These are phyloP conservation scores for Prunus salicina DNA, from an alignment of 306 rosid genomes.

Conservation along the genomic window DNA sequence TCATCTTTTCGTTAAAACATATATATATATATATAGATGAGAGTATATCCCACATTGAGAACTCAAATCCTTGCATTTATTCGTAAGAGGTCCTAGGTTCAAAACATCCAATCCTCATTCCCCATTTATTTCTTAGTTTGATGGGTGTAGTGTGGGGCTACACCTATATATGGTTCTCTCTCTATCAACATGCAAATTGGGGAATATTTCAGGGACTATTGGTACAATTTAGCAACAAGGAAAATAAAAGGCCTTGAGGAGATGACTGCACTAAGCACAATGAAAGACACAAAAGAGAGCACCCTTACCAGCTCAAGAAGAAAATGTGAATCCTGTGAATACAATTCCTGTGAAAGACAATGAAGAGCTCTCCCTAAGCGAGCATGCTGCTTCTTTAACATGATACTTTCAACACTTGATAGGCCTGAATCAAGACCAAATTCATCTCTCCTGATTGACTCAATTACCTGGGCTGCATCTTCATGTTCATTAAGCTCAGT, in stretches of 20 bases:
- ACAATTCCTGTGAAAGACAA: conserved; percentile 94
- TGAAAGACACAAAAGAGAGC: not conserved
- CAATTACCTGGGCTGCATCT: conserved; percentile 64
- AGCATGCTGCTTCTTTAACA: conserved; percentile 94
- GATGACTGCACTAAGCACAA: not conserved
- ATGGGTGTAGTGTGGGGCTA: no score
- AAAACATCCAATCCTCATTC: no score
- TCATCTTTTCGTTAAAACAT: no score
- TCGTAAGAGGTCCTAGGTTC: no score
- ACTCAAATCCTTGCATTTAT: not conserved
- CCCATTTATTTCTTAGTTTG: no score
- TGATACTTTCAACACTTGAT: conserved; percentile 52
- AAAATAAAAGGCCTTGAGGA: not conserved
- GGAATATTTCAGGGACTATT: no score
- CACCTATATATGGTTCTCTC: no score
- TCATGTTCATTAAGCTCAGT: conserved; percentile 34
- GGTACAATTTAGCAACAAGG: not conserved
- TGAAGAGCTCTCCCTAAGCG: conserved; percentile 98
- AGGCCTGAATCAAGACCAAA: conserved; percentile 84
- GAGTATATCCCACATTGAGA: not conserved
- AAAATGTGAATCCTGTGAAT: conserved; percentile 97
- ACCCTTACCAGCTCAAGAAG: conserved; percentile 88
- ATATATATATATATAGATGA: not conserved
- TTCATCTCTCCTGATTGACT: conserved; percentile 86
- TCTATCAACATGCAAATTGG: no score